Conservation (phyloP, 176 grass and related monocot genomes). For the Otatea glauca region DNA sequence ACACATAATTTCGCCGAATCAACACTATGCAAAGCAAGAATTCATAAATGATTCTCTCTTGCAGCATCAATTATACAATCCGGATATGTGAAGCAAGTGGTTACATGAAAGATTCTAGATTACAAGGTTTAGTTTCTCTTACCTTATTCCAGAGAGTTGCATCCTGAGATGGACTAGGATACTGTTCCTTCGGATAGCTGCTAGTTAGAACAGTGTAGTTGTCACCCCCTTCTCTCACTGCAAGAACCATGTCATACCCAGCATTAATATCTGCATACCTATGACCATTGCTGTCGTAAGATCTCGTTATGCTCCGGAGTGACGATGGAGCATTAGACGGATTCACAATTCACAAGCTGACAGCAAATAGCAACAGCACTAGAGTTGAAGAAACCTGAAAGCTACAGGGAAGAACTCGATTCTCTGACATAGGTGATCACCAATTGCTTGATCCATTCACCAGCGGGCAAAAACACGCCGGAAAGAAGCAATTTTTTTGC, state of each 20-base stretch:
- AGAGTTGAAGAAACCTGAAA: conserved; percentile 34
- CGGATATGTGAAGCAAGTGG: background rate
- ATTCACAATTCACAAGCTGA: conserved; percentile 27
- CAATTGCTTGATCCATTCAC: background rate
- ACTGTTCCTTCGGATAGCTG: conserved; percentile 51
- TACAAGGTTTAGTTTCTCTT: conserved; percentile 12
- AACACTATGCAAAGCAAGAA: background rate
- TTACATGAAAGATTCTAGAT: background rate
- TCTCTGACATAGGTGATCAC: conserved; percentile 31
- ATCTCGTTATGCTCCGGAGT: conserved; percentile 49
- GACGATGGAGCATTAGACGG: conserved; percentile 48
- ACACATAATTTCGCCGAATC: too few relatives aligned
- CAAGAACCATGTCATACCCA: conserved; percentile 64
- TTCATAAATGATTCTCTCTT: background rate
- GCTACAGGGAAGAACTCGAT: conserved; percentile 45
- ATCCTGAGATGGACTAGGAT: conserved; percentile 35
- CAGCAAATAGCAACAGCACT: background rate
- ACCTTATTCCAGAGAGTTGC: conserved; percentile 59
- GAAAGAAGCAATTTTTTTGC: background rate
- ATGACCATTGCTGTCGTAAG: conserved; percentile 51
- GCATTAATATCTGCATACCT: conserved; percentile 45
- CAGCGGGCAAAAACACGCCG: background rate
- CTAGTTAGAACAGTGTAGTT: conserved; percentile 51
- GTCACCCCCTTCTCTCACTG: conserved; percentile 50
- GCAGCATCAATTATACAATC: background rate